Evolutionary conservation across 305 asterid species (phyloP), one percentile per base, ranked within the genome.

Genomic region (Fraxinus sp.): DNA sequence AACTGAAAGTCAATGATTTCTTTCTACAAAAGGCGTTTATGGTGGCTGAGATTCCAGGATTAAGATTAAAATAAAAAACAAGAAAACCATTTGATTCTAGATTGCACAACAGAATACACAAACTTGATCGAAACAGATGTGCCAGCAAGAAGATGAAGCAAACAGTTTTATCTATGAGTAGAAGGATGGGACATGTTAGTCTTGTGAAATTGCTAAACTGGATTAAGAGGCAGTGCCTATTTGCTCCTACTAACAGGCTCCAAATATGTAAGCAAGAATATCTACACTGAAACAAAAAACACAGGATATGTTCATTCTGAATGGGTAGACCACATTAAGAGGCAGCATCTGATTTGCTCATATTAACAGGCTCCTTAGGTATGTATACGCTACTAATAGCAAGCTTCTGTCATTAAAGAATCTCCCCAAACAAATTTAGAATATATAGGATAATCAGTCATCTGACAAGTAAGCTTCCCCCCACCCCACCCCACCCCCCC

Each of bases 401-500:
- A 70, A 82, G 18, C 36, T 66, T 84, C 66, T 82, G 9, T 20
- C 32, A 26, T 22, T 18, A 18, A 75, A 32, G 46, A 28, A 66
- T 24, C 28, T 35, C 26, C 16, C 52, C 64, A 49, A 80, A 81
- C 79, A 76, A 11, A 59, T 80, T 55, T 72, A 32, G 49, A 84
- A 66, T 41, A 52, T 35, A 82, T 68, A 70, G 73, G 33, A 62
- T 55, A 39, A 39, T 68, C 76, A 52, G 74, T 37, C 8, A 74
- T 32, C 75, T 66, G 66, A 71, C 70, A 20, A 52, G 77, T 49
- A 14, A 46, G 18, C 57, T 46, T 46, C n/a, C 49, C 11, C 49
- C 49, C 41, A 36, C 41, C 9, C 41, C 9, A 6, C n/a, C n/a
- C n/a, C n/a, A n/a, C n/a, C 1, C 49, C 49, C 46, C 46, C 41